phyloP scores from a whole-genome alignment of 768 basidiomycete genomes.

The Podaxis sp. region DNA sequence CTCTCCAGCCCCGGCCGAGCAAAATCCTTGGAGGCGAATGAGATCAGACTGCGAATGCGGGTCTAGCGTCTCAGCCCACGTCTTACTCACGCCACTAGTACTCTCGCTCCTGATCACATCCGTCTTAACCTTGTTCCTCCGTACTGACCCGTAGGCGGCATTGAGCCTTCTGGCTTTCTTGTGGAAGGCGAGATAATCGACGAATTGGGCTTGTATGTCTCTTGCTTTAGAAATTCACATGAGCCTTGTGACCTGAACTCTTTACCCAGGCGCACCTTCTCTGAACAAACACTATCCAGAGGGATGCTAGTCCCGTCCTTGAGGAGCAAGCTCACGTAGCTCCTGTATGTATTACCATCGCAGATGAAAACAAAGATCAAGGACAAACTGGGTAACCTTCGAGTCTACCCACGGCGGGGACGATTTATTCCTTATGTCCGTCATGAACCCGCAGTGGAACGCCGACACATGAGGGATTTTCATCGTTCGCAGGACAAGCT shows the following conservation, averaged over 20 bases:
- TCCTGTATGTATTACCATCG: constrained; percentile 5
- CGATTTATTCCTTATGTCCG: constrained; percentile 3
- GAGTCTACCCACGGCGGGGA: not conserved
- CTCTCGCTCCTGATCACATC: not conserved
- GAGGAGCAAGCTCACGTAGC: not conserved
- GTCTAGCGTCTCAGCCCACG: not conserved
- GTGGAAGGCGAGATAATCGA: not conserved
- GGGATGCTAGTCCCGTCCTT: not conserved
- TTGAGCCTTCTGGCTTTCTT: not conserved
- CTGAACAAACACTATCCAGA: not conserved
- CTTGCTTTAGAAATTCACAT: not conserved
- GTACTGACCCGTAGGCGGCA: not conserved
- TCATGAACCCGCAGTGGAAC: not conserved
- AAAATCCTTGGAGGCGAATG: not conserved
- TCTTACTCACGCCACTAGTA: not conserved
- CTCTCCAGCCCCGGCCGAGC: not conserved
- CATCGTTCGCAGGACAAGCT: not conserved
- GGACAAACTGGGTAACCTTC: not conserved
- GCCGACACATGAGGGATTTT: constrained; percentile 1
- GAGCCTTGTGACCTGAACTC: constrained; percentile 45
- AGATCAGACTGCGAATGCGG: not conserved
- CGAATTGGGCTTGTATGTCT: not conserved
- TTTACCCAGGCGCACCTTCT: not conserved
- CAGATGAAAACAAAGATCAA: constrained; percentile 1
- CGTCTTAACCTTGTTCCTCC: not conserved